phyloP scores from a whole-genome alignment of 352 stramenopile genomes.

The Pythium aristosporum region DNA sequence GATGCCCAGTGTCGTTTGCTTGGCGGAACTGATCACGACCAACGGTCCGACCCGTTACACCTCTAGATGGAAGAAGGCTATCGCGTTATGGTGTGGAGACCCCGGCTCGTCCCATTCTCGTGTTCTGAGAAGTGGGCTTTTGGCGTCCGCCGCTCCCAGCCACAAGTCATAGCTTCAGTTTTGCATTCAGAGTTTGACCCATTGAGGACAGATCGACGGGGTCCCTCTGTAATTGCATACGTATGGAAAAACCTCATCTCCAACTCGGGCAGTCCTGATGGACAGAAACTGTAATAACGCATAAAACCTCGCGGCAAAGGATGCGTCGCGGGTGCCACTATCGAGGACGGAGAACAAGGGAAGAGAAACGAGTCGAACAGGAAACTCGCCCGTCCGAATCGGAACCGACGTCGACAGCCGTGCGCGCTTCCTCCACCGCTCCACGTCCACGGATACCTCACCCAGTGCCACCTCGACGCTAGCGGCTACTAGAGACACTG shows the following conservation, averaged over 20 bases:
- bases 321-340: conserved; percentile 17
- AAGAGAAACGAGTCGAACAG: conserved; percentile 16
- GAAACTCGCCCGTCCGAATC: neutral
- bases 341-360: conserved; percentile 20
- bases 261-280: neutral
- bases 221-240: conserved; percentile 16
- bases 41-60: neutral
- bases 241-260: conserved; percentile 11
- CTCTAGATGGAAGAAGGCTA: too few species aligned
- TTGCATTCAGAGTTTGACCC: neutral
- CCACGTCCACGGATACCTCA: neutral
- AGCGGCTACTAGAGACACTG: neutral
- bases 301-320: conserved; percentile 21
- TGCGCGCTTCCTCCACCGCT: neutral
- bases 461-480: neutral
- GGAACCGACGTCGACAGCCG: neutral
- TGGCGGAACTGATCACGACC: neutral
- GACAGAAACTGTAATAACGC: conserved; percentile 7
- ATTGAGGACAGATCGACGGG: neutral
- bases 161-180: conserved; percentile 26
- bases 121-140: neutral
- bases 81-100: too few species aligned
- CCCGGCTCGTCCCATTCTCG: neutral
- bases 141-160: neutral
- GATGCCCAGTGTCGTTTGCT: neutral